phyloP scores from a whole-genome alignment of 176 grass and related monocot genomes.

The Triticum monococcum region DNA sequence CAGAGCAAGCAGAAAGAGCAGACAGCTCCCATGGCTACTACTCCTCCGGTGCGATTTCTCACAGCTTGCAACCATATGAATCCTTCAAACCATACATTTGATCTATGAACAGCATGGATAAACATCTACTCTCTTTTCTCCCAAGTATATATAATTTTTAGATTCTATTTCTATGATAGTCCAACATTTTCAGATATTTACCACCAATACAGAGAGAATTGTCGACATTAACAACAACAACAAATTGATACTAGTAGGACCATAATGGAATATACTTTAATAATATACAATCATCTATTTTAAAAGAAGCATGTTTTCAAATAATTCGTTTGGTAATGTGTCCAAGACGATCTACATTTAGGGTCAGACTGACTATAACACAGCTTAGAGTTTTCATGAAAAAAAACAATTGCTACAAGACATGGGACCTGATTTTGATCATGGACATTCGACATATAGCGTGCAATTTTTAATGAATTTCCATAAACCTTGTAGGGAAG shows the following conservation, averaged over 20 bases:
- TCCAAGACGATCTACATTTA: background rate
- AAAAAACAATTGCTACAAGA: background rate
- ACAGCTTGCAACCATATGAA: background rate
- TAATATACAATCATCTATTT: background rate
- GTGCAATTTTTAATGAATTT: background rate
- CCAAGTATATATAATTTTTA: background rate
- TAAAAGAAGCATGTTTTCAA: background rate
- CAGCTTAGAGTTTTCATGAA: background rate
- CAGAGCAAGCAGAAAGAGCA: slow-evolving; percentile 78
- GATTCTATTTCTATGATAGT: background rate
- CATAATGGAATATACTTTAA: background rate
- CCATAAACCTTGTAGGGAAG: slow-evolving; percentile 53
- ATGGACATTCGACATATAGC: background rate
- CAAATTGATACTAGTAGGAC: background rate
- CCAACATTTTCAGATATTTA: background rate
- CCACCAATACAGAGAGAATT: background rate
- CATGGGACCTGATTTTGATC: background rate
- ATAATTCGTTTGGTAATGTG: background rate
- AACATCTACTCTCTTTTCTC: background rate
- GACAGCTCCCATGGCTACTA: slow-evolving; percentile 50
- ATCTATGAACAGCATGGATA: background rate
- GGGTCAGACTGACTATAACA: background rate
- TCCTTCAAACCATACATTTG: background rate
- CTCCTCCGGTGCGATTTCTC: slow-evolving; percentile 56
- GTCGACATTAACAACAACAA: background rate